Base-by-base conservation (phyloP, 2,329 filamentous ascomycete species). In the Parafenestella ontariensis region DNA sequence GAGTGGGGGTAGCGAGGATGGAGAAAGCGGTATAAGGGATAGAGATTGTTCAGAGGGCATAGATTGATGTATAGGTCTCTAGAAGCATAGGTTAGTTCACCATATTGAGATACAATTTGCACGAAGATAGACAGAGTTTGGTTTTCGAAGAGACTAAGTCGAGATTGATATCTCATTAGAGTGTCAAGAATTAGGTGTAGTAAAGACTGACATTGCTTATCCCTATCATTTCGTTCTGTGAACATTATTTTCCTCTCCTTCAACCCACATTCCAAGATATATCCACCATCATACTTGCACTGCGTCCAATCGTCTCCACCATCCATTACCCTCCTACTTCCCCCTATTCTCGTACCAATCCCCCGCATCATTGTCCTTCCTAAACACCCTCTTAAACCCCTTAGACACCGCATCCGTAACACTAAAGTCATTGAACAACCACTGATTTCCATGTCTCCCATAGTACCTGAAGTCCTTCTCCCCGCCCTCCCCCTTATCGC, bases 381-480 rank as follows among this genome's bases (percentile, higher is more conserved):
- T 49, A 55, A 73, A 71, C 8, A 71, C 61, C 60, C 57, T 71
- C 3, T 61, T 67, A 45, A 56, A 72, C 18, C 70, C 69, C 55
- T 65, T 72, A 45, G 62, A 68, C 26, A 74, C 64, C n/a, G 59
- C 62, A 17, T 68, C 71, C 10, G 65, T 70, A 34, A 76, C 58
- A 31, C 72, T 75, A 36, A 75, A 76, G 39, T 73, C 72, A 18
- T 74, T 72, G 57, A 77, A 77, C 20, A 77, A 51, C 74, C 74
- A 77, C 46, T 65, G 65, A 46, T 77, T 77, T 9, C 64, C 64
- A 56, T 77, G 74, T 5, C 74, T 20, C 5, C 72, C 72, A 36
- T 74, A 74, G 41, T 72, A 72, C 52, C 65, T 69, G 18, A 72
- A 72, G 41, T 73, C 62, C 28, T 58, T 61, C 18, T 59, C 54